A percentile compares a stretch with the other conserved stretches of the same genome.
Evolutionary conservation across 768 basidiomycete species (phyloP).

Genomic region (Fibroporia radiculosa): DNA sequence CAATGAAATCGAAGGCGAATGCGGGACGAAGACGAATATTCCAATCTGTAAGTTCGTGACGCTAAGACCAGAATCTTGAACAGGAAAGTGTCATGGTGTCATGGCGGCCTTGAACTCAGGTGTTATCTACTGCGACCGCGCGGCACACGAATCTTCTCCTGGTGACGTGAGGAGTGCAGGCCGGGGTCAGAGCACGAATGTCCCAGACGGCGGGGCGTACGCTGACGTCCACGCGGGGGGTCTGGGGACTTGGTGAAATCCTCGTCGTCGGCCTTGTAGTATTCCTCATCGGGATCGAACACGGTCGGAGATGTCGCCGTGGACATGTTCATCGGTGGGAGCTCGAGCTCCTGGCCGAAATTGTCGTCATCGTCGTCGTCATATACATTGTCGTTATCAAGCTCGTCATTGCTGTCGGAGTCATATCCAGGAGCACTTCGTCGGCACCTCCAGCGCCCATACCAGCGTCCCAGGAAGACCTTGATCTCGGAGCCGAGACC

Average conservation of each 20-base stretch:
- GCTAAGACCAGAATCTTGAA: too few relatives aligned
- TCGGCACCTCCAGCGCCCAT: slow-evolving; percentile 49
- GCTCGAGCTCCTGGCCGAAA: slow-evolving; percentile 12
- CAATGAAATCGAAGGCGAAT: not conserved
- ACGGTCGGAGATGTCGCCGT: slow-evolving; percentile 18
- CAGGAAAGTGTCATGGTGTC: too few relatives aligned
- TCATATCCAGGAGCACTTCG: slow-evolving; percentile 23
- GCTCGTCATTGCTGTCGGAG: slow-evolving; percentile 19
- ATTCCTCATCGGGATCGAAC: slow-evolving; percentile 13
- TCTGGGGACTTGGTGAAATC: slow-evolving; percentile 10
- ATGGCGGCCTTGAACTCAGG: not conserved
- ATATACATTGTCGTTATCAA: slow-evolving; percentile 32
- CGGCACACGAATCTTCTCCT: slow-evolving; percentile 7
- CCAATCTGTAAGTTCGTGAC: not conserved
- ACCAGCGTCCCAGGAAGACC: slow-evolving; percentile 70
- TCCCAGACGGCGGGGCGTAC: slow-evolving; percentile 20
- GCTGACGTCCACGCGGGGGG: slow-evolving; percentile 19
- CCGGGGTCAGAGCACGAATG: slow-evolving; percentile 22
- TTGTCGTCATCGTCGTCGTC: slow-evolving; percentile 30
- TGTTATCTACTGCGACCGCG: slow-evolving; percentile 13
- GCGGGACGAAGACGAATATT: not conserved
- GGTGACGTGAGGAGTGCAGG: slow-evolving; percentile 12
- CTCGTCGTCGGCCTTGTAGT: slow-evolving; percentile 12
- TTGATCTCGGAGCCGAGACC: slow-evolving; percentile 71
- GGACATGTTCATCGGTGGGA: not conserved